Conservation (phyloP, 1,284 basidiomycete genomes). For the Microbotryomycetes sp. region DNA sequence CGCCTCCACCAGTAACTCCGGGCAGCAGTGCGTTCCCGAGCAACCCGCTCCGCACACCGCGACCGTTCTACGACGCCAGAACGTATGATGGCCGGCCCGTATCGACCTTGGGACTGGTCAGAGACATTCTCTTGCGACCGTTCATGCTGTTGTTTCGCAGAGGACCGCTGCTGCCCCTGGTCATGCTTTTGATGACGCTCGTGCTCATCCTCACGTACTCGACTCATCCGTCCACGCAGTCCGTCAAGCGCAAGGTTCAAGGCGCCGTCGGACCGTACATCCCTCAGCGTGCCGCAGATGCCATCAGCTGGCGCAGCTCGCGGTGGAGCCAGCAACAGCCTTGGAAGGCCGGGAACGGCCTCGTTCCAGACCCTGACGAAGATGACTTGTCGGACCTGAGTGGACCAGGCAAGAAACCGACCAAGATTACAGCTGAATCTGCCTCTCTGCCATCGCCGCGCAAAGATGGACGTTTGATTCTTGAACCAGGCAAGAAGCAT, state of each 20-base stretch:
- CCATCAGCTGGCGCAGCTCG: slow-evolving; percentile 17
- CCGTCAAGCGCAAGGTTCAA: slow-evolving; percentile 24
- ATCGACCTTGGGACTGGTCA: slow-evolving; percentile 2
- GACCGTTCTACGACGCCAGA: slow-evolving; percentile 18
- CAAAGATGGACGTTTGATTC: slow-evolving; percentile 16
- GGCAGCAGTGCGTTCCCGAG: not conserved
- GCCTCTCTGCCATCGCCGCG: slow-evolving; percentile 9
- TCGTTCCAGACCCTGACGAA: not conserved
- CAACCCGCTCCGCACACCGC: not conserved
- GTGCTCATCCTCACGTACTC: slow-evolving; percentile 24
- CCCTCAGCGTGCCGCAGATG: slow-evolving; percentile 28
- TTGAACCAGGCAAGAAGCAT: slow-evolving; percentile 25
- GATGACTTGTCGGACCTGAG: not conserved
- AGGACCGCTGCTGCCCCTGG: slow-evolving; percentile 24
- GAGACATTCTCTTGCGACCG: slow-evolving; percentile 26
- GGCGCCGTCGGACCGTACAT: slow-evolving; percentile 31
- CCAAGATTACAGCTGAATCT: not conserved
- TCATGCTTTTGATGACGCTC: slow-evolving; percentile 6
- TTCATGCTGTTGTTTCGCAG: slow-evolving; percentile 26
- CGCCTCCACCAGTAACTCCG: not conserved
- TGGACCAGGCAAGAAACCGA: not conserved
- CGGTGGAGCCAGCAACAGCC: not conserved
- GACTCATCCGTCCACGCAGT: slow-evolving; percentile 16
- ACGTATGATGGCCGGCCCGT: not conserved
- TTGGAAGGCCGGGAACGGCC: not conserved